A percentile compares a stretch with the other conserved stretches of the same genome.
These are phyloP conservation scores for Xylaria palmicola DNA, from an alignment of 495 filamentous ascomycete genomes.

Conservation along the genomic window DNA sequence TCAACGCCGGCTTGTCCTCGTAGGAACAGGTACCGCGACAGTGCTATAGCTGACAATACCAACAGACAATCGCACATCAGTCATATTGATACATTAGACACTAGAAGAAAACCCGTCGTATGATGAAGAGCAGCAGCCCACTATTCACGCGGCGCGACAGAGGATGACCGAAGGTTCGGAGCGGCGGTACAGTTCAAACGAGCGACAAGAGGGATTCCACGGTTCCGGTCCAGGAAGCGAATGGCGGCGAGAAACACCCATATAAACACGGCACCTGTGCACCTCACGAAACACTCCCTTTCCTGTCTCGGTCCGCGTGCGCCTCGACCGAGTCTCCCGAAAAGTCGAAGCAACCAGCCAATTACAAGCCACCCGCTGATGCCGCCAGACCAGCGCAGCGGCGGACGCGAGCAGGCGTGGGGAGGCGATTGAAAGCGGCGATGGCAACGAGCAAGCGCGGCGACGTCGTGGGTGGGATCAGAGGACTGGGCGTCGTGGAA, in stretches of 20 bases:
- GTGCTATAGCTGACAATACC: slow-evolving; percentile 29
- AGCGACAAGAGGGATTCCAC: slow-evolving; percentile 20
- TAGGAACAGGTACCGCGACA: slow-evolving; percentile 32
- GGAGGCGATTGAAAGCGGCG: not conserved
- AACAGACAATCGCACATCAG: slow-evolving; percentile 40
- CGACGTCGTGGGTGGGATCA: not conserved
- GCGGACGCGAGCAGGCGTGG: not conserved
- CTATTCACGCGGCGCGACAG: slow-evolving; percentile 2
- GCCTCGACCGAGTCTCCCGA: not conserved
- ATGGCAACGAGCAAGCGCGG: not conserved
- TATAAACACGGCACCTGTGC: not conserved
- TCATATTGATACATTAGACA: slow-evolving; percentile 47
- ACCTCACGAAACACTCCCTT: not conserved
- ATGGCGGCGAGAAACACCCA: slow-evolving; percentile 17
- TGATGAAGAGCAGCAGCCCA: slow-evolving; percentile 3
- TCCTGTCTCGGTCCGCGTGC: not conserved
- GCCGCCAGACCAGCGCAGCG: not conserved
- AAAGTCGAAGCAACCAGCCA: not conserved
- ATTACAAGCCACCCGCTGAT: not conserved
- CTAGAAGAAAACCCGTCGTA: slow-evolving; percentile 4
- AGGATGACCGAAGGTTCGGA: slow-evolving; percentile 4
- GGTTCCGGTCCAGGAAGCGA: slow-evolving; percentile 25
- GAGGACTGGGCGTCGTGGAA: not conserved
- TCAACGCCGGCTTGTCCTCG: slow-evolving; percentile 36
- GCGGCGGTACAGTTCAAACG: slow-evolving; percentile 13